Percentiles rank a stretch among this genome's conserved stretches.
phyloP scores from a whole-genome alignment of 176 grass and related monocot genomes.

The Aegilops umbellulata region DNA sequence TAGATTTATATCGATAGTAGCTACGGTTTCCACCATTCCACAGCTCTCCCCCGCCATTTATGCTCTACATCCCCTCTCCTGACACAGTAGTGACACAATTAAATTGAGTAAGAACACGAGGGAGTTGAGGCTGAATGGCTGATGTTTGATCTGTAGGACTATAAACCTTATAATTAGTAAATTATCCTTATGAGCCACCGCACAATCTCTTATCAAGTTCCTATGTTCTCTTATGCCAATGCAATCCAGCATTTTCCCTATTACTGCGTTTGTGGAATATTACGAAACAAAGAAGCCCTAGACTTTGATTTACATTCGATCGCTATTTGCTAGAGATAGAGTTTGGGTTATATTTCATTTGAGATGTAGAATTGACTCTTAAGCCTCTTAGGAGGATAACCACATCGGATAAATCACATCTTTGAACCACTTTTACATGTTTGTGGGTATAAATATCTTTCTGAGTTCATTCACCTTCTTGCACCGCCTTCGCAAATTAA shows the following conservation, averaged over 20 bases:
- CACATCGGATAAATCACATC: neutral
- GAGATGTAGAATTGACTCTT: neutral
- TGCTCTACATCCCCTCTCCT: neutral
- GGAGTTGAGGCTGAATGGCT: neutral
- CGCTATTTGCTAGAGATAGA: neutral
- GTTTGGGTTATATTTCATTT: neutral
- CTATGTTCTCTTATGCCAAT: neutral
- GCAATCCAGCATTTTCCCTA: neutral
- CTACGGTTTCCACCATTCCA: neutral
- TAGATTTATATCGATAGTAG: neutral
- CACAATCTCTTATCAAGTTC: neutral
- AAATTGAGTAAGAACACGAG: neutral
- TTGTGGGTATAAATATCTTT: neutral
- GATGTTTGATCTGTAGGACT: neutral
- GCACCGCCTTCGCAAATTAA: neutral
- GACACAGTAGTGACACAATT: neutral
- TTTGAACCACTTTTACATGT: neutral
- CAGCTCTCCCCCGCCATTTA: neutral
- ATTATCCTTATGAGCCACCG: neutral
- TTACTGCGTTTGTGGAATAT: neutral
- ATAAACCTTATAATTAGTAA: neutral
- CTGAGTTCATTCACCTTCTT: neutral
- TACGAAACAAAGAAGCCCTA: neutral
- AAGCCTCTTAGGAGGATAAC: neutral
- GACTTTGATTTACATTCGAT: neutral